These are phyloP conservation scores for Actinidia chinensis DNA, from an alignment of 179 eudicot species.

Conservation along the genomic window DNA sequence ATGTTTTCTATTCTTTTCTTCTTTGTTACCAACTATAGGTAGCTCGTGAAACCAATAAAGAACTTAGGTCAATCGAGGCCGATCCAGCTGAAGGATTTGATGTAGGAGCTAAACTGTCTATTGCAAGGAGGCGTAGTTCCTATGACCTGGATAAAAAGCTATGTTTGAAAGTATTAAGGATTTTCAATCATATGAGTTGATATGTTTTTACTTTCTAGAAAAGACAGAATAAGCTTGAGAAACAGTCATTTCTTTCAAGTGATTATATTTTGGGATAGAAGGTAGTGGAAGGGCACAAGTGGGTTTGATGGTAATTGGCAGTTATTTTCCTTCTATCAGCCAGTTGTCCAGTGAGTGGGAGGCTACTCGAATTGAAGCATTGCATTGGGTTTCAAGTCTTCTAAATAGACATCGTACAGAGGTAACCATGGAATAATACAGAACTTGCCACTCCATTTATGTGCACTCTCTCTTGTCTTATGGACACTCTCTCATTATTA, in stretches of 20 bases:
- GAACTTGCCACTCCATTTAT: not conserved
- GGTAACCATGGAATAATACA: slow-evolving; percentile 39
- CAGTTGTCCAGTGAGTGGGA: slow-evolving; percentile 95
- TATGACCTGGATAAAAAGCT: not conserved
- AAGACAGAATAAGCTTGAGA: not conserved
- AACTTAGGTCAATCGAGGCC: slow-evolving; percentile 72
- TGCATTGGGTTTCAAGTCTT: slow-evolving; percentile 93
- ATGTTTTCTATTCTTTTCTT: not conserved
- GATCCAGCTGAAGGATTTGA: slow-evolving; percentile 91
- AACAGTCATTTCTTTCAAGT: not conserved
- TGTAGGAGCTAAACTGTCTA: slow-evolving; percentile 79
- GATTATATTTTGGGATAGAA: not conserved
- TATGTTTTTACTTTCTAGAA: not conserved
- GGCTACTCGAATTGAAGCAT: slow-evolving; percentile 94
- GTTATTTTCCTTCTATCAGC: slow-evolving; percentile 45
- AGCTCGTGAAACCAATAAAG: slow-evolving; percentile 96
- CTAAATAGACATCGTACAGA: slow-evolving; percentile 74
- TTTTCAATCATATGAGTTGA: not conserved
- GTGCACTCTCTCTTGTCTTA: not conserved
- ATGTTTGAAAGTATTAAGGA: slow-evolving; percentile 1
- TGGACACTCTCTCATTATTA: not conserved
- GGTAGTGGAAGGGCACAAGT: slow-evolving; percentile 2
- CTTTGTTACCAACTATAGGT: slow-evolving; percentile 44
- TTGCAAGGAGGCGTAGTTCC: slow-evolving; percentile 74
- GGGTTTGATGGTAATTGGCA: not conserved